Percentiles rank a stretch among this genome's conserved stretches.
phyloP scores from a whole-genome alignment of 441 rosid genomes.

The Gossypium davidsonii region DNA sequence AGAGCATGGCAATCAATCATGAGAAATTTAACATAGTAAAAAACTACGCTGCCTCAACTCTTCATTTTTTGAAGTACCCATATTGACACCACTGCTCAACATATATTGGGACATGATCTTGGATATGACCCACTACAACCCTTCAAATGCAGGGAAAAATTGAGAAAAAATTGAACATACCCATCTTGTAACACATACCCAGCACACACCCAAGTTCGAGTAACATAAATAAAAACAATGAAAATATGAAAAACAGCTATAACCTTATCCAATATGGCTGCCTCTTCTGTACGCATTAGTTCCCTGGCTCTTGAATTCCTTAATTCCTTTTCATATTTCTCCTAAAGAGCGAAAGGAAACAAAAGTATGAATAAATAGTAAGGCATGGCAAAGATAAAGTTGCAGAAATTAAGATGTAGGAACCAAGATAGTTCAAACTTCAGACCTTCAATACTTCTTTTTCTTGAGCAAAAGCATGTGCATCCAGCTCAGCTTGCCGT shows the following conservation, averaged over 20 bases:
- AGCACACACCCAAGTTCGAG: background rate
- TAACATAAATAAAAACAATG: background rate
- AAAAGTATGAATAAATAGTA: background rate
- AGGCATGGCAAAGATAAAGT: background rate
- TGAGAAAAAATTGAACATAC: background rate
- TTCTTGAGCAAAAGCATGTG: conserved; percentile 65
- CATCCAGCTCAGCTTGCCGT: conserved; percentile 83
- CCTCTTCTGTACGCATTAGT: conserved; percentile 92
- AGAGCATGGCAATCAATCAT: conserved; percentile 5
- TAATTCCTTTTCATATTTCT: conserved; percentile 80
- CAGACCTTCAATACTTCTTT: conserved; percentile 66
- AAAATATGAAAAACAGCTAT: conserved; percentile 12
- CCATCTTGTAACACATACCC: background rate
- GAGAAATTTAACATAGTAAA: background rate
- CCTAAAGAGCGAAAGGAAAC: conserved; percentile 37
- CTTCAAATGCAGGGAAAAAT: background rate
- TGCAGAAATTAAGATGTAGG: conserved; percentile 2
- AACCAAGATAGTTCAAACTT: conserved; percentile 5
- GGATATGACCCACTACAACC: background rate
- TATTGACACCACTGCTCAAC: background rate
- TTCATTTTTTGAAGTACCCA: background rate
- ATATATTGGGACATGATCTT: background rate
- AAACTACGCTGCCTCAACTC: background rate
- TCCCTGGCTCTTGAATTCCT: conserved; percentile 88
- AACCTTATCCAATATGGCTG: conserved; percentile 93